Evolutionary conservation across 2,329 filamentous ascomycete genomes (phyloP), one percentile per base, ranked within the genome.

Genomic region (Delphinella strobiligena): DNA sequence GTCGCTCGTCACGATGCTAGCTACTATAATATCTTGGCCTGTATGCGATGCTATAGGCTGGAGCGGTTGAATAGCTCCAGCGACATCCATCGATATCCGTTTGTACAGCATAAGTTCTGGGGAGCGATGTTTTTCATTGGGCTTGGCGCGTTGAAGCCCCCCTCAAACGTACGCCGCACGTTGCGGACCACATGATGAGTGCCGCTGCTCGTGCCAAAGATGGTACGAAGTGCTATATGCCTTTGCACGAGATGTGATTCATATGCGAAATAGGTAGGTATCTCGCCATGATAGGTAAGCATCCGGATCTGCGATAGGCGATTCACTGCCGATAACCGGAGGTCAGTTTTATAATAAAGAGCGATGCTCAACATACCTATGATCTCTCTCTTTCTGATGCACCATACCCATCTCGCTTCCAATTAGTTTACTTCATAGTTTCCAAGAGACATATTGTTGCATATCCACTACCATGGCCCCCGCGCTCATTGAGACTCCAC

Each of bases 401-500:
- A n/a, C n/a, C n/a, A n/a, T n/a, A n/a, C n/a, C n/a, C n/a, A n/a
- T n/a, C n/a, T n/a, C n/a, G n/a, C n/a, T n/a, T n/a, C 12, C 24
- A 29, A 29, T 29, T 29, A 8, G 8, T 29, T 29, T 7, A 29
- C 12, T 29, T 12, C 24, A 29, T 29, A 8, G 12, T 29, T 29
- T 29, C 24, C 7, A 36, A 34, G 10, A 36, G 15, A 14, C 22
- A 5, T 11, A 10, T 19, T 27, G 5, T 4, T 27, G 15, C 29
- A 11, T 31, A 17, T 29, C 16, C 10, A 14, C 14, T 42, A 48
- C 27, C 34, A 66, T 67, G 63, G 62, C 63, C 43, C 63, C 64
- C 44, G 61, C 59, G 49, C 52, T 66, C 8, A 52, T 67, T 34
- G 61, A 66, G 47, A 52, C 50, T 9, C 43, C 51, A n/a, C 47